A percentile compares a stretch with the other conserved stretches of the same genome.
These are phyloP conservation scores for Thraustochytrium striatum DNA, from an alignment of 352 stramenopile species.

Conservation along the genomic window DNA sequence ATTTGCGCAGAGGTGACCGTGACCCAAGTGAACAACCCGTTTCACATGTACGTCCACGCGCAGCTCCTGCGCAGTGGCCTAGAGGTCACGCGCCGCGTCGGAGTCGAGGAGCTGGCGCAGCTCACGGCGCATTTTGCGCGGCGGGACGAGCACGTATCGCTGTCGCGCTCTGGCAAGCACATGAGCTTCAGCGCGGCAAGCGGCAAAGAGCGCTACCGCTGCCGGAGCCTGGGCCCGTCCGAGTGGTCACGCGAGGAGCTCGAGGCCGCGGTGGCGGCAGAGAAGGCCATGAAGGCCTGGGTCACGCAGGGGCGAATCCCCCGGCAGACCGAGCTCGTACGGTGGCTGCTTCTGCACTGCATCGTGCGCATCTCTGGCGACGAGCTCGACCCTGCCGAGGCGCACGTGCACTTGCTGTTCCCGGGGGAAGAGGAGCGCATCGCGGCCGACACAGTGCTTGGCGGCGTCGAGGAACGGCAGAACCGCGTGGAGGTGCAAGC, in stretches of 20 bases:
- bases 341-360: conserved; percentile 29
- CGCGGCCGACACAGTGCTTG: not conserved
- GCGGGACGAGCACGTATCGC: not conserved
- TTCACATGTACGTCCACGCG: conserved; percentile 1
- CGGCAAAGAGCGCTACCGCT: not conserved
- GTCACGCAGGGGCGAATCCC: not conserved
- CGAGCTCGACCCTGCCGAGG: conserved; percentile 21
- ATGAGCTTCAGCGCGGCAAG: not conserved
- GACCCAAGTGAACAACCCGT: conserved; percentile 32
- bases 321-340: conserved; percentile 11
- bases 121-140: conserved; percentile 19
- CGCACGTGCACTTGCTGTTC: conserved; percentile 5
- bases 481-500: not conserved
- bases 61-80: conserved; percentile 34
- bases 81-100: not conserved
- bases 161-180: conserved; percentile 7
- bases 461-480: not conserved
- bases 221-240: conserved; percentile 31
- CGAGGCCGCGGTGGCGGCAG: conserved; percentile 6
- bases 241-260: conserved; percentile 17
- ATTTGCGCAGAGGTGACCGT: conserved; percentile 34
- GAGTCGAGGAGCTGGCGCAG: conserved; percentile 13
- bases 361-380: conserved; percentile 22
- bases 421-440: conserved; percentile 1
- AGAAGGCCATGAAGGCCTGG: conserved; percentile 13